Conservation (phyloP, 1,284 basidiomycete species). For the Puccinia hordei region DNA sequence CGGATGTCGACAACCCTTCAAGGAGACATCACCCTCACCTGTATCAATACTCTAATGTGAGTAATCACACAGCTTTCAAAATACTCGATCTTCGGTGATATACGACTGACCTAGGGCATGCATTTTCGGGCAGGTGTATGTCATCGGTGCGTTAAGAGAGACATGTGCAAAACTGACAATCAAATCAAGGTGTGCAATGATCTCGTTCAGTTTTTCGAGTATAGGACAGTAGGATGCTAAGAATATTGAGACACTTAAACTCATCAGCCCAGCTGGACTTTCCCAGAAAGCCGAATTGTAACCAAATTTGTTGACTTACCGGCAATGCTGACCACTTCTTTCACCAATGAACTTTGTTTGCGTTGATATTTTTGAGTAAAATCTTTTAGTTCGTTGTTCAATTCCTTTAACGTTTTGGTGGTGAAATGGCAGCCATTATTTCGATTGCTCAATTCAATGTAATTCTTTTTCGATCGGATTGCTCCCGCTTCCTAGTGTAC, state of each 20-base stretch:
- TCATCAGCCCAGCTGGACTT: background rate
- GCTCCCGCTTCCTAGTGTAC: constrained; percentile 73
- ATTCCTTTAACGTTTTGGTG: constrained; percentile 73
- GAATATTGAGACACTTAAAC: background rate
- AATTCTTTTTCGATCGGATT: constrained; percentile 72
- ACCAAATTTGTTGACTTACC: constrained; percentile 63
- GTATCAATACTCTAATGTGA: constrained; percentile 56
- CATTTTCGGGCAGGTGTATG: constrained; percentile 81
- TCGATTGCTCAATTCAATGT: constrained; percentile 80
- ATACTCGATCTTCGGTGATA: constrained; percentile 4
- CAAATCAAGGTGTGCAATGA: constrained; percentile 89
- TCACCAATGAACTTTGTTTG: constrained; percentile 81
- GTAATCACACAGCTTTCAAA: constrained; percentile 36
- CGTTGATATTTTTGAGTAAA: constrained; percentile 71
- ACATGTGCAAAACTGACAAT: constrained; percentile 88
- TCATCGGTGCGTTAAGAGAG: constrained; percentile 78
- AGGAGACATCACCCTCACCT: constrained; percentile 74
- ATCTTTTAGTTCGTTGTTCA: constrained; percentile 75
- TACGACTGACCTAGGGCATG: constrained; percentile 60
- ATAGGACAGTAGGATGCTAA: constrained; percentile 86
- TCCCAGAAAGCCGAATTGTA: background rate
- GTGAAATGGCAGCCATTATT: constrained; percentile 91
- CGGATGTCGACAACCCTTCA: constrained; percentile 86
- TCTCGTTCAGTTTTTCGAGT: constrained; percentile 81
- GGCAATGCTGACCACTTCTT: constrained; percentile 89